Conservation (phyloP, 2,329 filamentous ascomycete species). For the Aspergillus melleus region DNA sequence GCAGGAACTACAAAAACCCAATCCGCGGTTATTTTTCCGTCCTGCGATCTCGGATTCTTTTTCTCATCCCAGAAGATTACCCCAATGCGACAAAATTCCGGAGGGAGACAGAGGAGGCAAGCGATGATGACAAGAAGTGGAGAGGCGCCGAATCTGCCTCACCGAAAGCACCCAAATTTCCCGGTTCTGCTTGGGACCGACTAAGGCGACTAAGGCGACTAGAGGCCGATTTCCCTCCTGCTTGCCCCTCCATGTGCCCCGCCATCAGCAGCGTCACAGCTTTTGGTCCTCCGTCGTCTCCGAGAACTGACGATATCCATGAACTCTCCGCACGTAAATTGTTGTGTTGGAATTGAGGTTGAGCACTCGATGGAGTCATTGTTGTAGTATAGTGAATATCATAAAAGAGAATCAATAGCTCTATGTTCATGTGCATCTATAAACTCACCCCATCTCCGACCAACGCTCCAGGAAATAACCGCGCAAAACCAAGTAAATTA, state of each 20-base stretch:
- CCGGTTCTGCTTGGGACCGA: slow-evolving; percentile 3
- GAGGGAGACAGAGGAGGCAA: not conserved
- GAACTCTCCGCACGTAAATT: not conserved
- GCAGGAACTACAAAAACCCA: not conserved
- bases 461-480: too few species aligned
- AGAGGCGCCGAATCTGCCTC: slow-evolving; percentile 10
- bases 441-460: too few species aligned
- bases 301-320: slow-evolving; percentile 2
- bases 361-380: not conserved
- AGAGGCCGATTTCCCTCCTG: not conserved
- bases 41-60: too few species aligned
- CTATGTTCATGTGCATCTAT: too few species aligned
- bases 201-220: too few species aligned
- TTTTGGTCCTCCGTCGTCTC: slow-evolving; percentile 10
- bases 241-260: slow-evolving; percentile 23
- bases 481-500: too few species aligned
- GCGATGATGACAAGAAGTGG: not conserved
- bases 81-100: slow-evolving; percentile 11
- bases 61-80: too few species aligned
- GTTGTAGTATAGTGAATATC: not conserved
- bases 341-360: not conserved
- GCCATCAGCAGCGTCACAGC: slow-evolving; percentile 11
- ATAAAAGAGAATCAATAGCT: too few species aligned
- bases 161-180: slow-evolving; percentile 14
- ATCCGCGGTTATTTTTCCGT: too few species aligned